Evolutionary conservation across 78 protist species (phyloP).

Genomic region (Polysphondylium violaceum): DNA sequence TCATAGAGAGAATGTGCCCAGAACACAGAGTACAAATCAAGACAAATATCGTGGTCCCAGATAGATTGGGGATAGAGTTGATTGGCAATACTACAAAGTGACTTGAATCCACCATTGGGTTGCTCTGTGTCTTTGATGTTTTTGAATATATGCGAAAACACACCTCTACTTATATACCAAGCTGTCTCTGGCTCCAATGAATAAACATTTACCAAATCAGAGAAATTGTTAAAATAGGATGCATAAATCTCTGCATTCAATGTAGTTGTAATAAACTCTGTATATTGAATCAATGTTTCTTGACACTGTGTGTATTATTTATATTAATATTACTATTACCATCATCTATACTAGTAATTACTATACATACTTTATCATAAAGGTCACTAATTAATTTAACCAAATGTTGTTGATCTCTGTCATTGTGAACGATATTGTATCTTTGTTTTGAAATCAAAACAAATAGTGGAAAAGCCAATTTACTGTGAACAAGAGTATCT

Average conservation of each 20-base stretch:
- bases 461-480: constrained; percentile 53
- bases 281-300: constrained; percentile 74
- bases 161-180: constrained; percentile 50
- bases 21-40: constrained; percentile 37
- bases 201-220: neutral
- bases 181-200: constrained; percentile 76
- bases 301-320: no score
- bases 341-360: no score
- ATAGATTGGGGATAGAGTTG: neutral
- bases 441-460: constrained; percentile 66
- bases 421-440: neutral
- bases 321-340: no score
- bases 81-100: neutral
- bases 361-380: no score
- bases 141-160: neutral
- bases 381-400: constrained; percentile 79
- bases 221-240: constrained; percentile 21
- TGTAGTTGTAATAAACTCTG: constrained; percentile 40
- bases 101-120: neutral
- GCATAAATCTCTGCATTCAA: constrained; percentile 11
- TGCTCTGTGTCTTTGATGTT: no score
- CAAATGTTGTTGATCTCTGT: constrained; percentile 26
- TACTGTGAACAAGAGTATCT: constrained; percentile 38
- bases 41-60: constrained; percentile 33
- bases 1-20: constrained; percentile 78